Evolutionary conservation across 345 rosid genomes (phyloP).

Genomic region (Murraya paniculata): DNA sequence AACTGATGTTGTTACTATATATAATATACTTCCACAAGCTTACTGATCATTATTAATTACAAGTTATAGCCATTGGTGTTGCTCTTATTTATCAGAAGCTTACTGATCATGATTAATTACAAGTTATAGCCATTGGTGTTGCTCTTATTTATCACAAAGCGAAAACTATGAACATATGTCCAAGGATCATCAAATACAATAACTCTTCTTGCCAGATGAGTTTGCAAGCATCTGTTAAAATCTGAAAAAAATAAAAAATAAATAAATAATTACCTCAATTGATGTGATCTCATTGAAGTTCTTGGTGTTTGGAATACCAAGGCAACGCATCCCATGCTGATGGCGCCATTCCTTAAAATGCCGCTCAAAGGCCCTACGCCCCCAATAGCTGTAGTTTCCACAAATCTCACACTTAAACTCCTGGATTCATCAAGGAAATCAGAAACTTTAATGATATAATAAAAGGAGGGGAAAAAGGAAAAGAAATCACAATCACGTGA

Average conservation of each 20-base stretch:
- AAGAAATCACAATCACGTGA: not conserved
- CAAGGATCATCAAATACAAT: not conserved
- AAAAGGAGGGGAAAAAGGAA: not conserved
- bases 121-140: not conserved
- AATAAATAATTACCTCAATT: conserved; percentile 50
- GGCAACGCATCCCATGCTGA: conserved; percentile 99
- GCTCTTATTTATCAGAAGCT: not conserved
- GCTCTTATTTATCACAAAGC: not conserved
- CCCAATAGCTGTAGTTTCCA: conserved; percentile 96
- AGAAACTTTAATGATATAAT: not conserved
- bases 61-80: not conserved
- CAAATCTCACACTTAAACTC: conserved; percentile 97
- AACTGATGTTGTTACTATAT: not conserved
- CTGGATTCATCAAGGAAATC: conserved; percentile 27
- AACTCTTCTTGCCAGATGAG: not conserved
- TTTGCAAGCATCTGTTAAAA: not conserved
- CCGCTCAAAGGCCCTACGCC: conserved; percentile 93
- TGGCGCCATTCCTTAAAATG: conserved; percentile 98
- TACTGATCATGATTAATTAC: too few species aligned
- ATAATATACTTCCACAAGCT: not conserved
- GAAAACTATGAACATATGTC: not conserved
- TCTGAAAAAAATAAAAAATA: too few species aligned
- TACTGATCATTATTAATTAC: not conserved
- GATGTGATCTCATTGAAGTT: conserved; percentile 97
- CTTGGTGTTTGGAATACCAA: conserved; percentile 98